phyloP scores from a whole-genome alignment of 345 rosid genomes.

The Lepidium didymum region DNA sequence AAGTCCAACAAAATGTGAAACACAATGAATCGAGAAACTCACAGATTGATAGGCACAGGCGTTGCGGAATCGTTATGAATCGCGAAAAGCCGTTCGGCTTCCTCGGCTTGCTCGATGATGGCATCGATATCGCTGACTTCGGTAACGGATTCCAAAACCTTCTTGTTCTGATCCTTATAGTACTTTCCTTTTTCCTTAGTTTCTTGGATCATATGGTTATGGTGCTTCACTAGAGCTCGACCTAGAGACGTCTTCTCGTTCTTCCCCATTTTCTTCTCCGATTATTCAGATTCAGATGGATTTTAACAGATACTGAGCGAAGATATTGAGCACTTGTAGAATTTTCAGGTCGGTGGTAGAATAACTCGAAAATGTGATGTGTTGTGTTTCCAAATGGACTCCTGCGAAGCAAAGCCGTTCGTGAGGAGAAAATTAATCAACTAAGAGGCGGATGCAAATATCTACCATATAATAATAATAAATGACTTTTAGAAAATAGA shows the following conservation, averaged over 20 bases:
- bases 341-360: background rate
- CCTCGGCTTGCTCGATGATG: conserved; percentile 67
- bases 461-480: no score
- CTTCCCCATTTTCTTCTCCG: conserved; percentile 51
- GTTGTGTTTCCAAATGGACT: no score
- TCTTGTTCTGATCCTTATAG: conserved; percentile 54
- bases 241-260: conserved; percentile 74
- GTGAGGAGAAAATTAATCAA: no score
- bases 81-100: conserved; percentile 45
- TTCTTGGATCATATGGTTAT: conserved; percentile 73
- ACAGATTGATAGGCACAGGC: conserved; percentile 51
- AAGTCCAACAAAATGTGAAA: background rate
- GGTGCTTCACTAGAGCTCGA: conserved; percentile 81
- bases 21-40: conserved; percentile 12
- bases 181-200: conserved; percentile 68
- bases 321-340: background rate
- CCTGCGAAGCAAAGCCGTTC: no score
- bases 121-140: conserved; percentile 81
- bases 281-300: background rate
- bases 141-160: conserved; percentile 74
- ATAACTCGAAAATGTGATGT: no score
- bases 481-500: no score
- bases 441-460: no score
- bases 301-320: background rate
- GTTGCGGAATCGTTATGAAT: conserved; percentile 34